Percentiles rank a stretch among this genome's conserved stretches.
Evolutionary conservation across 768 basidiomycete species (phyloP).

Genomic region (Strobilomyces echinocephalus): DNA sequence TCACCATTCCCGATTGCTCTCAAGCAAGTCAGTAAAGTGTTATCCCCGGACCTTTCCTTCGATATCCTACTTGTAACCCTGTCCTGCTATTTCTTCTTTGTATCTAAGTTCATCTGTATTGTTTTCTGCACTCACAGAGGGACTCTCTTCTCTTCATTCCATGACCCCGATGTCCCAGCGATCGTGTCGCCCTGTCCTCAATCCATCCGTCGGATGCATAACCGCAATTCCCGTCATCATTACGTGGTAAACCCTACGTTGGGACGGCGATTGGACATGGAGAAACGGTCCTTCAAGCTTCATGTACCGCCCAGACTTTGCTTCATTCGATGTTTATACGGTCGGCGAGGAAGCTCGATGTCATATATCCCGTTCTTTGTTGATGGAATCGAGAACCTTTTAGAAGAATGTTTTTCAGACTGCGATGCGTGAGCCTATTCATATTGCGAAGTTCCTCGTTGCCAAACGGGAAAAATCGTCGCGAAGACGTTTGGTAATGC

Average conservation of each 20-base stretch:
- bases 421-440: background rate
- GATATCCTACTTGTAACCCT: conserved; percentile 7
- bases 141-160: background rate
- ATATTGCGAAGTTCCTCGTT: no score
- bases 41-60: background rate
- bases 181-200: background rate
- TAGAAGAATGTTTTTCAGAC: background rate
- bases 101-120: conserved; percentile 22
- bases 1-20: conserved; percentile 61
- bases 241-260: background rate
- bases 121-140: conserved; percentile 7
- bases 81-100: conserved; percentile 4
- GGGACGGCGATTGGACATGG: conserved; percentile 2
- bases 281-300: background rate
- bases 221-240: background rate
- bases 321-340: conserved; percentile 13
- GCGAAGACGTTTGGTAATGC: no score
- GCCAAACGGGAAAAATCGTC: no score
- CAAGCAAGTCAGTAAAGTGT: background rate
- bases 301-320: conserved; percentile 7
- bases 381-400: background rate
- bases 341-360: background rate
- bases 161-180: background rate
- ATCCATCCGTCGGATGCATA: background rate
- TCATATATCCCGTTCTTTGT: conserved; percentile 3